Conservation (phyloP, 306 rosid species). For the Inga oerstediana region DNA sequence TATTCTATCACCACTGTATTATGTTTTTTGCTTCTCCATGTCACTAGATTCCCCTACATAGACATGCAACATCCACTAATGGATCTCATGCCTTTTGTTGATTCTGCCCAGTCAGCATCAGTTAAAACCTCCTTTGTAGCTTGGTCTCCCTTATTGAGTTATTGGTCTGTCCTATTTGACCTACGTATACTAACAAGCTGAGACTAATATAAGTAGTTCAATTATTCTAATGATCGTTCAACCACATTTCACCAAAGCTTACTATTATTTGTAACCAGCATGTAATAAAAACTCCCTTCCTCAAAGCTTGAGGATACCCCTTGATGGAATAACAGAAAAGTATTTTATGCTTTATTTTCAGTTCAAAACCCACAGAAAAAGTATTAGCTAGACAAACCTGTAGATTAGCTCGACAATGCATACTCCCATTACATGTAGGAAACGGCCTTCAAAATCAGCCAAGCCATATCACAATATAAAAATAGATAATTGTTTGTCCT, state of each 20-base stretch:
- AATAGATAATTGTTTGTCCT: not conserved
- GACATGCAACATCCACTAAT: not conserved
- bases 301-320: not conserved
- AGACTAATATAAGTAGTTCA: not conserved
- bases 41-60: not conserved
- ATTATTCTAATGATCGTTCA: not conserved
- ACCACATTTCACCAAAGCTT: not conserved
- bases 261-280: not conserved
- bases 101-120: not conserved
- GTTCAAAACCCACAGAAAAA: not conserved
- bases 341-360: not conserved
- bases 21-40: not conserved
- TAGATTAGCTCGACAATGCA: not conserved
- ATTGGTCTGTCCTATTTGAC: not conserved
- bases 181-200: not conserved
- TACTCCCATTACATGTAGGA: not conserved
- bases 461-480: not conserved
- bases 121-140: not conserved
- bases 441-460: not conserved
- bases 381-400: not conserved
- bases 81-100: not conserved
- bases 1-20: too few species aligned
- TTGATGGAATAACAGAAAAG: not conserved
- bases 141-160: not conserved
- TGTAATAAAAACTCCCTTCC: not conserved